These are phyloP conservation scores for Vaccinium corymbosum DNA, from an alignment of 148 eudicot genomes.

Conservation along the genomic window DNA sequence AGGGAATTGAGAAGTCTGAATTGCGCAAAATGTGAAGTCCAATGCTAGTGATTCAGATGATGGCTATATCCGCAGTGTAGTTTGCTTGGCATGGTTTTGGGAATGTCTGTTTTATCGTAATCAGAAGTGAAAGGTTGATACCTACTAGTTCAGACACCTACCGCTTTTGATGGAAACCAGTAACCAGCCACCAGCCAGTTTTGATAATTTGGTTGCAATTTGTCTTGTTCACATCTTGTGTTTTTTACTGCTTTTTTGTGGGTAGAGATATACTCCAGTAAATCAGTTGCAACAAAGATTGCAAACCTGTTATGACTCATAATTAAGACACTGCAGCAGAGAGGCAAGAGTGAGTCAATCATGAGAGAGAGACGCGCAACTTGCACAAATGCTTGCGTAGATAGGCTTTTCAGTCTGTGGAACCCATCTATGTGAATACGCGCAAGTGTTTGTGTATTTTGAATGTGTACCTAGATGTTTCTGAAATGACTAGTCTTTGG, in stretches of 20 bases:
- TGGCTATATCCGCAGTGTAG: background rate
- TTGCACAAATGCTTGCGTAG: too few species aligned
- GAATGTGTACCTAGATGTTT: too few species aligned
- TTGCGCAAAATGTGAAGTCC: background rate
- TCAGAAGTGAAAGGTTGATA: background rate
- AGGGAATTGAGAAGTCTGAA: constrained; percentile 29
- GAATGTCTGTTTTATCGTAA: background rate
- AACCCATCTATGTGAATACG: too few species aligned
- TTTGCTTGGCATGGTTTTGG: background rate
- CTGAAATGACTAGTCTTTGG: too few species aligned
- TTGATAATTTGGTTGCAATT: background rate
- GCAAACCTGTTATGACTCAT: background rate
- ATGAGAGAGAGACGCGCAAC: too few species aligned
- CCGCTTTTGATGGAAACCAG: background rate
- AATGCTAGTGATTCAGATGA: background rate
- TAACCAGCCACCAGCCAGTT: constrained; percentile 1
- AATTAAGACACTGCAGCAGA: background rate
- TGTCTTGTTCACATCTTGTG: background rate
- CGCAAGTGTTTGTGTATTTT: too few species aligned
- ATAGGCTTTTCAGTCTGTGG: too few species aligned
- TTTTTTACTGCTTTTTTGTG: background rate
- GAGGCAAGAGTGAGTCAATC: background rate
- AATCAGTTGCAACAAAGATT: background rate
- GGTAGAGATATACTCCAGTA: too few species aligned
- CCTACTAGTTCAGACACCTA: background rate